phyloP scores from a whole-genome alignment of 768 basidiomycete genomes.

The Lentinula sp. region DNA sequence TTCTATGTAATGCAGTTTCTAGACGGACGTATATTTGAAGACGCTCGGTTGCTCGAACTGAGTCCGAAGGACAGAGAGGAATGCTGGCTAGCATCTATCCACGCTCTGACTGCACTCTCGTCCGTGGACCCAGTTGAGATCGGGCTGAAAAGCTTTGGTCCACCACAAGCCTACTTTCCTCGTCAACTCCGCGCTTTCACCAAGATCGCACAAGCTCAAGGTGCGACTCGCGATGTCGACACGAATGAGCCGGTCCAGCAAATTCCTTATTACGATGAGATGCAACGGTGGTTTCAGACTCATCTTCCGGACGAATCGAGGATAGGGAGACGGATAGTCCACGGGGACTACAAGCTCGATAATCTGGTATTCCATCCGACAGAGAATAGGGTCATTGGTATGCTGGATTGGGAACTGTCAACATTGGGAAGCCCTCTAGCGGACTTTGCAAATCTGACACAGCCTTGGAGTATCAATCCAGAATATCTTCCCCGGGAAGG shows the following conservation, averaged over 20 bases:
- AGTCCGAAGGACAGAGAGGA: conserved; percentile 54
- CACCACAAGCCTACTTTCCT: conserved; percentile 79
- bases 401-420: conserved; percentile 96
- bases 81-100: conserved; percentile 77
- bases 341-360: conserved; percentile 98
- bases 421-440: conserved; percentile 92
- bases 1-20: conserved; percentile 98
- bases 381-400: conserved; percentile 88
- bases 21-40: conserved; percentile 90
- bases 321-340: conserved; percentile 76
- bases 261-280: conserved; percentile 69
- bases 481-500: conserved; percentile 26
- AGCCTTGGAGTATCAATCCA: conserved; percentile 68
- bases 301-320: conserved; percentile 75
- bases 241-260: conserved; percentile 52
- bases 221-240: conserved; percentile 60
- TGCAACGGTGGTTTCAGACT: conserved; percentile 70
- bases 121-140: conserved; percentile 57
- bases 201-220: conserved; percentile 75
- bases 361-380: conserved; percentile 93
- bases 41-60: conserved; percentile 70
- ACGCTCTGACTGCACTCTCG: conserved; percentile 62
- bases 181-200: conserved; percentile 90
- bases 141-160: conserved; percentile 68
- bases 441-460: conserved; percentile 86